Conservation (phyloP, 2,329 filamentous ascomycete genomes). For the Tolypocladium tundrense region DNA sequence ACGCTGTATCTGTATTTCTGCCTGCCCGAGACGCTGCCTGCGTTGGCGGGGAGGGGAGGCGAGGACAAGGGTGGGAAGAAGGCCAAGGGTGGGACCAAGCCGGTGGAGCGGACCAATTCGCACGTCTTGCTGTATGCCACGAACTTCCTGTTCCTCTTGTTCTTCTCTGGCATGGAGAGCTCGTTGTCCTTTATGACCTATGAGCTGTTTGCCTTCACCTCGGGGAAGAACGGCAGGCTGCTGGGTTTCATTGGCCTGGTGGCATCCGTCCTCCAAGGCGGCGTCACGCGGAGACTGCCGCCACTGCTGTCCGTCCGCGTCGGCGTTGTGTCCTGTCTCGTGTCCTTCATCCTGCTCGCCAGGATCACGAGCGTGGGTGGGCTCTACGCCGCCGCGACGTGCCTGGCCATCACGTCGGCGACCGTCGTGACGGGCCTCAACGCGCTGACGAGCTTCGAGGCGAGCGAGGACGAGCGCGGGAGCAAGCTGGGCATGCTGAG, state of each 20-base stretch:
- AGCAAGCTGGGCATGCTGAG: constrained; percentile 78
- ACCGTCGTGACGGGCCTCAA: constrained; percentile 94
- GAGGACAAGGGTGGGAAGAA: constrained; percentile 15
- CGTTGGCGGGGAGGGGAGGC: constrained; percentile 28
- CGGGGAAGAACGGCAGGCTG: constrained; percentile 71
- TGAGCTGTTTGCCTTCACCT: constrained; percentile 76
- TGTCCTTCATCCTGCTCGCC: constrained; percentile 72
- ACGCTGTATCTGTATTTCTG: constrained; percentile 76
- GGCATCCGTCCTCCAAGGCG: constrained; percentile 85
- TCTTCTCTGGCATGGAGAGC: constrained; percentile 98
- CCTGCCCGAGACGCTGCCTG: constrained; percentile 79
- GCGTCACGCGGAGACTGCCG: constrained; percentile 75
- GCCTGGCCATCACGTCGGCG: constrained; percentile 81
- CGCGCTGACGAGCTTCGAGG: constrained; percentile 84
- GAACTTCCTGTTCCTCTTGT: constrained; percentile 86
- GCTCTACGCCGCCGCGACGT: constrained; percentile 72
- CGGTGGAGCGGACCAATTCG: constrained; percentile 60
- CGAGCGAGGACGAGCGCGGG: constrained; percentile 67
- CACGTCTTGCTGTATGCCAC: constrained; percentile 72
- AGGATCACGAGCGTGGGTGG: constrained; percentile 55
- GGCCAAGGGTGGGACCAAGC: constrained; percentile 12
- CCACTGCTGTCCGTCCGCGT: constrained; percentile 71
- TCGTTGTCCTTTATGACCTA: constrained; percentile 96
- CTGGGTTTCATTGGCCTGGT: constrained; percentile 87
- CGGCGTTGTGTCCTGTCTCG: constrained; percentile 66